phyloP scores from a whole-genome alignment of 805 yeast species.

The Monosporozyma unispora region DNA sequence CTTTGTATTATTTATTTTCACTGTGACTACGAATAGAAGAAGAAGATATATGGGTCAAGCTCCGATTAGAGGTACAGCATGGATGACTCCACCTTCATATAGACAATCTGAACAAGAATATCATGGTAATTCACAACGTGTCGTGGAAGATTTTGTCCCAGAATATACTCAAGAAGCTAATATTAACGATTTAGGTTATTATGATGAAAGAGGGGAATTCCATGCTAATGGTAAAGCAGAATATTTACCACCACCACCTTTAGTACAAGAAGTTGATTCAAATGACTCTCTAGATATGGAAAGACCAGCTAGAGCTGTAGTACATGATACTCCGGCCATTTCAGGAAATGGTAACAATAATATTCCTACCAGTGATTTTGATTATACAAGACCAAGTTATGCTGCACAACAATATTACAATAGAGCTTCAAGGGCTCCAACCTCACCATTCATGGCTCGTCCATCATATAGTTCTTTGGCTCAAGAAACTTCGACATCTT shows the following conservation, averaged over 20 bases:
- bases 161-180: slow-evolving; percentile 58
- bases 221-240: slow-evolving; percentile 32
- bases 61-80: slow-evolving; percentile 68
- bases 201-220: slow-evolving; percentile 53
- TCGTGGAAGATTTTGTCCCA: slow-evolving; percentile 51
- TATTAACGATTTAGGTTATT: slow-evolving; percentile 70
- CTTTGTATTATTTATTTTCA: slow-evolving; percentile 38
- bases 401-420: slow-evolving; percentile 3
- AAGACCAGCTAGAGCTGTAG: slow-evolving; percentile 9
- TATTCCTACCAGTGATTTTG: slow-evolving; percentile 11
- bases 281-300: slow-evolving; percentile 39
- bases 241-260: slow-evolving; percentile 24
- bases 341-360: slow-evolving; percentile 7
- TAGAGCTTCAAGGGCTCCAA: background rate
- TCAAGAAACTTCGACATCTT: background rate
- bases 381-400: slow-evolving; percentile 13
- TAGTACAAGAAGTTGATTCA: slow-evolving; percentile 35
- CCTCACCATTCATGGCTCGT: background rate
- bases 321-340: slow-evolving; percentile 7
- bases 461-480: background rate
- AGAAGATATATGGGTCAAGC: slow-evolving; percentile 37
- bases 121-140: slow-evolving; percentile 17
- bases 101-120: slow-evolving; percentile 54
- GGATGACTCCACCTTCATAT: slow-evolving; percentile 84
- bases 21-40: slow-evolving; percentile 46